phyloP scores from a whole-genome alignment of 2,329 filamentous ascomycete genomes.

The Didymellaceae sp. region DNA sequence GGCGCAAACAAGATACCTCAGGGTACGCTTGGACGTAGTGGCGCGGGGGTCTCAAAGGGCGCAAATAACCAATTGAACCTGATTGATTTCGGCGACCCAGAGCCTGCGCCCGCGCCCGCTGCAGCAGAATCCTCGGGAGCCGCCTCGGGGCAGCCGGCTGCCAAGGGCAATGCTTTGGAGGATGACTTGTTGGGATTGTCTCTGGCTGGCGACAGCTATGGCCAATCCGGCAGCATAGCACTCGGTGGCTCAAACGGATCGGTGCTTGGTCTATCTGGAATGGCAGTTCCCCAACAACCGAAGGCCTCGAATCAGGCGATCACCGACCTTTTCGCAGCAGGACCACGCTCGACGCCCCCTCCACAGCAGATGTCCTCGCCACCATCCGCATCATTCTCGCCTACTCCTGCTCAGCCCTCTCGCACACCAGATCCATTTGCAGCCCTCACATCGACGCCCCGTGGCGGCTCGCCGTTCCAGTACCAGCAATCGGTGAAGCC shows the following conservation, averaged over 20 bases:
- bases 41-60: conserved; percentile 68
- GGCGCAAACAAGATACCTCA: conserved; percentile 82
- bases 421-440: conserved; percentile 65
- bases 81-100: conserved; percentile 83
- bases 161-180: conserved; percentile 73
- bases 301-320: conserved; percentile 58
- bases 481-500: conserved; percentile 54
- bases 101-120: conserved; percentile 61
- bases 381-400: conserved; percentile 45
- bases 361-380: conserved; percentile 55
- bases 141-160: conserved; percentile 52
- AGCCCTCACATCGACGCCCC: conserved; percentile 60
- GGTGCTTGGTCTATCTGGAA: conserved; percentile 45
- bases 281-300: conserved; percentile 39
- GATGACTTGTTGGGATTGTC: conserved; percentile 91
- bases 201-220: conserved; percentile 70
- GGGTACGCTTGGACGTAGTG: conserved; percentile 74
- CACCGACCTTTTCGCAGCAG: conserved; percentile 63
- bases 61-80: conserved; percentile 82
- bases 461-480: conserved; percentile 58
- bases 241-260: conserved; percentile 66
- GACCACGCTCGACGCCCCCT: conserved; percentile 50
- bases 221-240: conserved; percentile 80
- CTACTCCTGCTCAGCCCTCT: conserved; percentile 43
- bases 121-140: conserved; percentile 42